phyloP scores from a whole-genome alignment of 225 moss, liverwort and hornwort species.

The Polytrichum commune region DNA sequence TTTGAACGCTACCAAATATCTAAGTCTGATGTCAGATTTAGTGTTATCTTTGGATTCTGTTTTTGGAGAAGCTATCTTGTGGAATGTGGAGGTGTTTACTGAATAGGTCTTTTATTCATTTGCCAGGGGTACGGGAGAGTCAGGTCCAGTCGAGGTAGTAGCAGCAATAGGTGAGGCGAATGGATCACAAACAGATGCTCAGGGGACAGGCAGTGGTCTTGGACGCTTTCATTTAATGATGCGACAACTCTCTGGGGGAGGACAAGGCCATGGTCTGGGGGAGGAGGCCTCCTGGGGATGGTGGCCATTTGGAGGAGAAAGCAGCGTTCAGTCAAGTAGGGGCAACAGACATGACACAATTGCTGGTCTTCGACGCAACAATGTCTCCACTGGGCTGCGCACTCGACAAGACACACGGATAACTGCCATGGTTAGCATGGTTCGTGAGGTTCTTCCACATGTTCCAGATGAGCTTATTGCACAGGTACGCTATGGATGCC shows the following conservation, averaged over 20 bases:
- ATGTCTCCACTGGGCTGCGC: conserved; percentile 46
- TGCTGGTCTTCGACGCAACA: conserved; percentile 42
- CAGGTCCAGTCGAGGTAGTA: conserved; percentile 54
- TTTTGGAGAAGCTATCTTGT: no score
- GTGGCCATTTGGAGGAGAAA: conserved; percentile 89
- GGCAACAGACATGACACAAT: conserved; percentile 48
- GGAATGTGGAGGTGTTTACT: not conserved
- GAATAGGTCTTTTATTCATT: not conserved
- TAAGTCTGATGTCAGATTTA: no score
- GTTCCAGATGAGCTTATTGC: conserved; percentile 93
- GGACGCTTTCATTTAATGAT: conserved; percentile 85
- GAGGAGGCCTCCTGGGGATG: conserved; percentile 71
- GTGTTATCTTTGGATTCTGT: no score
- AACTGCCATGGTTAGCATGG: conserved; percentile 86
- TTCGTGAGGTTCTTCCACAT: conserved; percentile 92
- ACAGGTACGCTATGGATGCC: conserved; percentile 54
- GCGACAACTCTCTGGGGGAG: conserved; percentile 77
- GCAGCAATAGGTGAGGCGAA: conserved; percentile 53
- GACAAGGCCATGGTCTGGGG: conserved; percentile 61
- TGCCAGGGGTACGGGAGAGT: conserved; percentile 62
- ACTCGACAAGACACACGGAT: conserved; percentile 61
- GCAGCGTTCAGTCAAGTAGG: conserved; percentile 53
- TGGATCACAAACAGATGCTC: conserved; percentile 52
- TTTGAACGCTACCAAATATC: no score
- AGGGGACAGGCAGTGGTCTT: conserved; percentile 48